Evolutionary conservation across 192 early-diverging fungal species (phyloP).

Genomic region (Umbelopsis isabellina): DNA sequence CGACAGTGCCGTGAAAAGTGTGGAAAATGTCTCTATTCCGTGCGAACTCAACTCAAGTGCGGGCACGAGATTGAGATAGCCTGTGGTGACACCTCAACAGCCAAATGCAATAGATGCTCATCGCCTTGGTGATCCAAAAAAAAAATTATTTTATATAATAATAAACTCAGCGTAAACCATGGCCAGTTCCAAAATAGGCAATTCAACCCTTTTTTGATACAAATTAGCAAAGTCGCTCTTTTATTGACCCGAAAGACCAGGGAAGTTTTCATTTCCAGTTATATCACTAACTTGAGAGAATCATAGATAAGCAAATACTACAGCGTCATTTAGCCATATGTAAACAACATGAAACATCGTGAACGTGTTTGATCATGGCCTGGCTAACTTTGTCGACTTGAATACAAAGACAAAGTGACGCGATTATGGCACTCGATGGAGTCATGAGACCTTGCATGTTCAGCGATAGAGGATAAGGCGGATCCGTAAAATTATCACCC

Average conservation of each 20-base stretch:
- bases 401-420: too few relatives aligned
- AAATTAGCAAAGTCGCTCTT: conserved; percentile 7
- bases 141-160: background rate
- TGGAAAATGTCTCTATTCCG: conserved; percentile 12
- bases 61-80: conserved; percentile 24
- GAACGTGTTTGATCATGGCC: too few relatives aligned
- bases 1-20: conserved; percentile 28
- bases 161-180: conserved; percentile 3
- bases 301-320: too few relatives aligned
- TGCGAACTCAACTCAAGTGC: conserved; percentile 19
- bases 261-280: background rate
- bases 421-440: too few relatives aligned
- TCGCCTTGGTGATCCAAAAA: background rate
- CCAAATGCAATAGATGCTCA: conserved; percentile 18
- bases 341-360: too few relatives aligned
- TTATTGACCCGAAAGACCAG: background rate
- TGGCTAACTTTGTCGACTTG: too few relatives aligned
- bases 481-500: background rate
- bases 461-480: background rate
- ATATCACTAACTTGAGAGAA: background rate
- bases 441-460: conserved; percentile 19
- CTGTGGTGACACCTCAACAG: conserved; percentile 22
- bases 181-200: background rate
- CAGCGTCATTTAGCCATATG: too few relatives aligned
- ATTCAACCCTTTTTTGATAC: conserved; percentile 22